phyloP scores from a whole-genome alignment of 495 filamentous ascomycete genomes.

The Tetracladium setigerum region DNA sequence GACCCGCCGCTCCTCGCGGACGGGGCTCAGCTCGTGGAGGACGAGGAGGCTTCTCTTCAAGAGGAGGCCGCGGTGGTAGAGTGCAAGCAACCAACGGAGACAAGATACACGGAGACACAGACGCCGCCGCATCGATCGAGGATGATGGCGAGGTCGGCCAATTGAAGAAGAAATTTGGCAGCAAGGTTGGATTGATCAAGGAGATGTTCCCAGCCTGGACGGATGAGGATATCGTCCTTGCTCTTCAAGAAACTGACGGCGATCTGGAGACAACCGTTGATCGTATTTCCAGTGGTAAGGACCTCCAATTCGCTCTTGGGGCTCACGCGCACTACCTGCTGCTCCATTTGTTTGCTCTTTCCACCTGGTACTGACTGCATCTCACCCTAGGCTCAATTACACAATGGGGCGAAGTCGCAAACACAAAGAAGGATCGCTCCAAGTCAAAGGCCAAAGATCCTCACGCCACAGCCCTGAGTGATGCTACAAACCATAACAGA shows the following conservation, averaged over 20 bases:
- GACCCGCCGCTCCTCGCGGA: slow-evolving; percentile 69
- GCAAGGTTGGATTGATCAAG: slow-evolving; percentile 66
- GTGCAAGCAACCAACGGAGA: slow-evolving; percentile 59
- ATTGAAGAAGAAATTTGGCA: slow-evolving; percentile 80
- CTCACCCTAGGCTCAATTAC: slow-evolving; percentile 63
- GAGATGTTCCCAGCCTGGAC: slow-evolving; percentile 93
- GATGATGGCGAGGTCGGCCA: slow-evolving; percentile 87
- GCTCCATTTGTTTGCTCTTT: slow-evolving; percentile 3
- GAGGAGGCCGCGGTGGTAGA: slow-evolving; percentile 56
- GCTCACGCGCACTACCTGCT: background rate
- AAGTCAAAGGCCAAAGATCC: slow-evolving; percentile 78
- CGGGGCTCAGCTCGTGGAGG: slow-evolving; percentile 77
- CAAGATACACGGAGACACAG: slow-evolving; percentile 32
- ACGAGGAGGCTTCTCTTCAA: slow-evolving; percentile 67
- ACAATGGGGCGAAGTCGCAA: slow-evolving; percentile 94
- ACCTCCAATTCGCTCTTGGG: background rate
- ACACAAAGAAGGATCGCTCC: slow-evolving; percentile 75
- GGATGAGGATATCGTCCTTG: slow-evolving; percentile 83
- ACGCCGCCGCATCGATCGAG: slow-evolving; percentile 51
- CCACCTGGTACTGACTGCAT: background rate
- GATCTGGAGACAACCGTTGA: slow-evolving; percentile 78
- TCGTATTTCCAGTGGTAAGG: slow-evolving; percentile 84
- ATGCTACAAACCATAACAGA: slow-evolving; percentile 29
- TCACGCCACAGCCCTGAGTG: slow-evolving; percentile 36
- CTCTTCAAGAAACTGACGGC: slow-evolving; percentile 84